Evolutionary conservation across 148 eudicot genomes (phyloP).

Genomic region (Linanthus parryae): DNA sequence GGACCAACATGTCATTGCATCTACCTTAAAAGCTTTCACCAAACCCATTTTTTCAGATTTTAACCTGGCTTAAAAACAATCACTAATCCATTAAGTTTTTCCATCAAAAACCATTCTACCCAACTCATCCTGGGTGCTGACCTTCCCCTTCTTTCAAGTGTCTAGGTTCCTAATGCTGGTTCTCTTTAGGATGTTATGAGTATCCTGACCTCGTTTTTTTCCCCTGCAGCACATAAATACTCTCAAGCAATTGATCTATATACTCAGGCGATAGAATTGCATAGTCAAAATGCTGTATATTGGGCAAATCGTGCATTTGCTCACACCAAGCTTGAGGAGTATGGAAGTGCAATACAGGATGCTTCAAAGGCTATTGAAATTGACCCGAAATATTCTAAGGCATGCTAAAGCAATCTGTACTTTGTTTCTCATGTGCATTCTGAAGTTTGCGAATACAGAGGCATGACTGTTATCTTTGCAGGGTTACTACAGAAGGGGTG

Average conservation of each 20-base stretch:
- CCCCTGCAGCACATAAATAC: constrained; percentile 63
- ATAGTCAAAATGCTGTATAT: constrained; percentile 72
- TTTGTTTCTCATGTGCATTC: background rate
- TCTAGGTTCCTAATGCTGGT: too few species aligned
- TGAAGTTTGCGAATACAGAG: background rate
- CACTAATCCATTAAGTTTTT: too few species aligned
- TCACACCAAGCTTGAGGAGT: constrained; percentile 86
- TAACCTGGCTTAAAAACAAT: too few species aligned
- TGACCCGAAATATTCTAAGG: constrained; percentile 95
- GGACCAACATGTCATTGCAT: too few species aligned
- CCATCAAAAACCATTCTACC: too few species aligned
- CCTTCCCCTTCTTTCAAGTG: background rate
- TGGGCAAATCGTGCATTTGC: constrained; percentile 99
- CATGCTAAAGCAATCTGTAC: constrained; percentile 20
- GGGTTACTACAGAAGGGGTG: constrained; percentile 99
- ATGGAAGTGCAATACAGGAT: constrained; percentile 93
- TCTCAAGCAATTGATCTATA: constrained; percentile 89
- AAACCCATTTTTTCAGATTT: too few species aligned
- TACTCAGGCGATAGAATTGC: constrained; percentile 76
- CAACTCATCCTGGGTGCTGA: background rate
- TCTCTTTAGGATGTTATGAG: too few species aligned
- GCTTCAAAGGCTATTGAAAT: constrained; percentile 81
- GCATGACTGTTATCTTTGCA: constrained; percentile 21
- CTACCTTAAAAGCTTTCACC: too few species aligned
- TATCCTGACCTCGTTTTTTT: constrained; percentile 9